These are phyloP conservation scores for Cyanidium caldarium DNA, from an alignment of 23 red algal species.

Conservation along the genomic window DNA sequence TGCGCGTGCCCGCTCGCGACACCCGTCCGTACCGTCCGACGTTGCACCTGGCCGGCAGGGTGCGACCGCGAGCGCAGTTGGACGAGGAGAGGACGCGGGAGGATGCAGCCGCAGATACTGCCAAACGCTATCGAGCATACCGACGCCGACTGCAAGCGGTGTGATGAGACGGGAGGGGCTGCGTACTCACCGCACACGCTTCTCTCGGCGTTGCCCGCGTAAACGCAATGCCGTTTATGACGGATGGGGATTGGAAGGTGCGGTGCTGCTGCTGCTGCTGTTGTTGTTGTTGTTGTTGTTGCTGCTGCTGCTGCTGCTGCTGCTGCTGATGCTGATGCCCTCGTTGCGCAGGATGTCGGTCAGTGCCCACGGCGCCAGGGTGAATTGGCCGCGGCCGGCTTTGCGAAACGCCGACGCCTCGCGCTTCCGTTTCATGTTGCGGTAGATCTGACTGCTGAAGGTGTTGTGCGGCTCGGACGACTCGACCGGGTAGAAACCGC, in stretches of 20 bases:
- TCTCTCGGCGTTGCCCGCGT: no score
- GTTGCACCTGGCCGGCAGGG: not conserved
- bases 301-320: not conserved
- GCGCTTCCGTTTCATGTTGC: constrained; percentile 17
- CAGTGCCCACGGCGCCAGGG: constrained; percentile 2
- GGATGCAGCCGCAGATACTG: no score
- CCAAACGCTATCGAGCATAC: no score
- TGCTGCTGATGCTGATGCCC: not conserved
- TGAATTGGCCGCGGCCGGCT: constrained; percentile 14
- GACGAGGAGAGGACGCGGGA: no score
- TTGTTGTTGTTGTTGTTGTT: not conserved
- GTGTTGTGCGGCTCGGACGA: constrained; percentile 25
- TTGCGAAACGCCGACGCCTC: constrained; percentile 18
- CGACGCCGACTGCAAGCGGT: no score
- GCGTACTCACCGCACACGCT: no score
- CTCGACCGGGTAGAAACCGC: not conserved
- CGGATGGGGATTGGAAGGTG: no score
- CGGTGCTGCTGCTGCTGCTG: no score
- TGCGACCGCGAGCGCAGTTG: not conserved
- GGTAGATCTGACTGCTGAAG: constrained; percentile 24
- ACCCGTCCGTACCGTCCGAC: not conserved
- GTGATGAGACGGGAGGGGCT: no score
- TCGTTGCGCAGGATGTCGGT: not conserved
- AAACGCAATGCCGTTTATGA: no score
- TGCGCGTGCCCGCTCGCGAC: not conserved